Evolutionary conservation across 176 grass and related monocot species (phyloP).

Genomic region (Rhynchospora pubera): DNA sequence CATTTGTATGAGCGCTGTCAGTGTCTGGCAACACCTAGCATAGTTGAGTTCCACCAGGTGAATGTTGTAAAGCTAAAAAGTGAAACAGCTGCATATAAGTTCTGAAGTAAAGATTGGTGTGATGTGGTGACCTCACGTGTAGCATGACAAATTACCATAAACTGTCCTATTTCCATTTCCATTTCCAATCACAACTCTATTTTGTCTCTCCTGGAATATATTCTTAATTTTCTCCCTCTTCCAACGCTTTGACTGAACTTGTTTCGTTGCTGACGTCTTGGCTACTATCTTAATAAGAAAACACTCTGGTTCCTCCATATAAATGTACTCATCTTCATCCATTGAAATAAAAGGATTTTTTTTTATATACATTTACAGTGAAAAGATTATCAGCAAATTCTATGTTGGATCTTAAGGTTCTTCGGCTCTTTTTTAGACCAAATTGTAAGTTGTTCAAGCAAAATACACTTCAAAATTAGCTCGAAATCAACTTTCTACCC

Average conservation of each 20-base stretch:
- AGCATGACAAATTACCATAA: constrained; percentile 35
- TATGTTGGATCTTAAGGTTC: no score
- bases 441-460: no score
- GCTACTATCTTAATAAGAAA: neutral
- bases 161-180: constrained; percentile 35
- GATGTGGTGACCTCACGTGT: no score
- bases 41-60: neutral
- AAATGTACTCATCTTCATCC: constrained; percentile 30
- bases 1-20: neutral
- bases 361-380: constrained; percentile 17
- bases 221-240: neutral
- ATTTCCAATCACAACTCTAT: constrained; percentile 23
- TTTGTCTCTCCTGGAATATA: no score
- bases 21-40: neutral
- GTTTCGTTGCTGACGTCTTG: neutral
- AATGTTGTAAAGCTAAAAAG: neutral
- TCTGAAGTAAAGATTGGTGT: neutral
- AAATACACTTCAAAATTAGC: no score
- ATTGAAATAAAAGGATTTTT: constrained; percentile 49
- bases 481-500: no score
- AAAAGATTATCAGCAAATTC: constrained; percentile 14
- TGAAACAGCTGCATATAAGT: neutral
- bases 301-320: constrained; percentile 31
- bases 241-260: neutral
- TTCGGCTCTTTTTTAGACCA: no score